These are phyloP conservation scores for Oenanthe javanica DNA, from an alignment of 140 eudicot species.

Conservation along the genomic window DNA sequence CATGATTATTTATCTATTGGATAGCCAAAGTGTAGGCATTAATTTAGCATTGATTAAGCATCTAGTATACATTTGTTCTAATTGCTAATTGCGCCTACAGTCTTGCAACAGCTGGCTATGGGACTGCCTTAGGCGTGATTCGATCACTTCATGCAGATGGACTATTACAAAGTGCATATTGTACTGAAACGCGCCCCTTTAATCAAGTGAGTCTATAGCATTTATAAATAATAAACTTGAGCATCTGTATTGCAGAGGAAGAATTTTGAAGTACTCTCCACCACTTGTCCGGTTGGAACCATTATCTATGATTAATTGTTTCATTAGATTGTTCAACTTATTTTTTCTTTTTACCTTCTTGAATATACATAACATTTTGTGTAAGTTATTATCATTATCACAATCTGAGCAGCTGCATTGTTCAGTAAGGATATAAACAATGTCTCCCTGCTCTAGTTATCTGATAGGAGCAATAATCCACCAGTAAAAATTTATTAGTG, in stretches of 20 bases:
- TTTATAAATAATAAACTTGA: background rate
- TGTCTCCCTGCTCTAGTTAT: background rate
- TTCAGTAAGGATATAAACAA: background rate
- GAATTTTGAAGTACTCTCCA: background rate
- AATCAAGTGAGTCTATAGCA: slow-evolving; percentile 60
- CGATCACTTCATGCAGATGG: slow-evolving; percentile 78
- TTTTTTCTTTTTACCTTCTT: background rate
- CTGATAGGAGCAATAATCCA: background rate
- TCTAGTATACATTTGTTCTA: slow-evolving; percentile 3
- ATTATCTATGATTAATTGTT: background rate
- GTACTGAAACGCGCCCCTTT: slow-evolving; percentile 98
- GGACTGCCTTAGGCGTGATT: slow-evolving; percentile 95
- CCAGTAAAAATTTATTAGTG: background rate
- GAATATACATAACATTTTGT: background rate
- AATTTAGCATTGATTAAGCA: background rate
- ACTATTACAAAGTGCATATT: slow-evolving; percentile 70
- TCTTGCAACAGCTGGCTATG: slow-evolving; percentile 99
- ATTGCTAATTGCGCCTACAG: slow-evolving; percentile 29
- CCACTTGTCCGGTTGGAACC: background rate
- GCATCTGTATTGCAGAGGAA: background rate
- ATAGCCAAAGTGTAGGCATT: background rate
- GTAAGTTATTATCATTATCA: background rate
- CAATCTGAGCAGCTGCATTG: background rate
- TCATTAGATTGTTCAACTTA: background rate
- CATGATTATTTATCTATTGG: background rate